Base-by-base conservation (phyloP, 2,329 filamentous ascomycete genomes). In the Fusarium proliferatum region DNA sequence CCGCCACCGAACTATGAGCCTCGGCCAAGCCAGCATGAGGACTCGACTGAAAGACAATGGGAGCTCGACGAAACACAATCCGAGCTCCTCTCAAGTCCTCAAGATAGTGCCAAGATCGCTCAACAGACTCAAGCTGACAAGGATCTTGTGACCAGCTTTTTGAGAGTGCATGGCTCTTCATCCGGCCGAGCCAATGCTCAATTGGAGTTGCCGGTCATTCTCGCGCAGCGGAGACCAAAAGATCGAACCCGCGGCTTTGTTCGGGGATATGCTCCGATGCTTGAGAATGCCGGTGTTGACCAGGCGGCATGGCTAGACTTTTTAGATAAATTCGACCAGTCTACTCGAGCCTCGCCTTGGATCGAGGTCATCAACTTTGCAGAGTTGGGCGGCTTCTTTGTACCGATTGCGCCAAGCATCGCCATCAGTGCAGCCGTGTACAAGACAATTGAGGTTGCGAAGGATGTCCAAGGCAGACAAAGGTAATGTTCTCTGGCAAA, bases 331-430 rank as follows among this genome's bases (percentile, higher is more conserved):
- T 67, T 67, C 7, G 64, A 67, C 11, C 45, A 66, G 11, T 66
- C 64, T 8, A 53, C 64, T 21, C 36, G 26, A 26, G 45, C 64
- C 3, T 67, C 64, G 0, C 53, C 64, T 2, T 67, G 62, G 64
- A 67, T 67, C 6, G 42, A 67, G 34, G 64, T 67, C 2, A 66
- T 67, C 23, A 67, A 67, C 3, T 61, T 67, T n/a, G 64, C 63
- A 11, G 53, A 61, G 17, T 61, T 67, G 3, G 64, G 63, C n/a
- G 64, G 63, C 7, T 33, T 61, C 8, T 67, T 67, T 6, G 46
- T 67, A 9, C 53, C 63, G 8, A 26, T 67, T 19, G 63, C 52
- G 7, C 53, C 64, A 15, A 67, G 64, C 21, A 67, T 67, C 19
- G 64, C 64, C 10, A 67, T 67, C 2, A 67, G 63, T 13, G 64